These are phyloP conservation scores for Xylariaceae sp. DNA, from an alignment of 2,329 filamentous ascomycete genomes.

Conservation along the genomic window DNA sequence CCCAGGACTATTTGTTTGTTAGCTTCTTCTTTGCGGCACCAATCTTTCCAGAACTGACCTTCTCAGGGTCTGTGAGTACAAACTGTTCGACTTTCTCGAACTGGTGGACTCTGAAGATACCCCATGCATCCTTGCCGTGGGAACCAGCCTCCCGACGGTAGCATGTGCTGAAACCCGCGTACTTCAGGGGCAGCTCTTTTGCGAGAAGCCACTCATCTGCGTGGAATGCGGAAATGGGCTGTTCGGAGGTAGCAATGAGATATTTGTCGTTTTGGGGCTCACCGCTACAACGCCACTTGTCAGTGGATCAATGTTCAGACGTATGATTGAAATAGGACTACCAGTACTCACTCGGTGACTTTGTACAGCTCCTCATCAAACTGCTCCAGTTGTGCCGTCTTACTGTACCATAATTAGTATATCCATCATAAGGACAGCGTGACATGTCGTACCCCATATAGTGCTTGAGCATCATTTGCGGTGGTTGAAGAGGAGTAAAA, in stretches of 20 bases:
- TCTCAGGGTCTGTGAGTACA: conserved; percentile 68
- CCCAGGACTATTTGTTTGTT: conserved; percentile 61
- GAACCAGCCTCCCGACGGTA: conserved; percentile 94
- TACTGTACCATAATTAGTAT: conserved; percentile 39
- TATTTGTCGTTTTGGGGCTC: conserved; percentile 87
- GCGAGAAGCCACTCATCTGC: conserved; percentile 88
- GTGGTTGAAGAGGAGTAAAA: conserved; percentile 79
- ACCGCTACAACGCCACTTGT: conserved; percentile 36
- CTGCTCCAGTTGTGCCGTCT: conserved; percentile 93
- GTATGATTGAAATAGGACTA: background rate
- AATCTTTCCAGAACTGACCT: conserved; percentile 30
- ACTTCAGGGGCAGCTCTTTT: conserved; percentile 85
- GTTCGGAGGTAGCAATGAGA: conserved; percentile 77
- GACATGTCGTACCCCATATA: conserved; percentile 61
- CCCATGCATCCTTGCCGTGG: conserved; percentile 92
- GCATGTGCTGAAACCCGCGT: conserved; percentile 88
- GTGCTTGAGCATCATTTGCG: conserved; percentile 91
- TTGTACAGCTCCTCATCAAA: conserved; percentile 99
- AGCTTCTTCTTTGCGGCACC: background rate
- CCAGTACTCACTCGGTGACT: conserved; percentile 58
- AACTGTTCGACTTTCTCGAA: conserved; percentile 76
- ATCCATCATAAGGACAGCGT: background rate
- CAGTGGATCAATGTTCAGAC: background rate
- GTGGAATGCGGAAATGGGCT: conserved; percentile 90
- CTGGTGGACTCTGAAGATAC: conserved; percentile 76